Evolutionary conservation across 257 asterid genomes (phyloP).

Genomic region (Coffea eugenioides): DNA sequence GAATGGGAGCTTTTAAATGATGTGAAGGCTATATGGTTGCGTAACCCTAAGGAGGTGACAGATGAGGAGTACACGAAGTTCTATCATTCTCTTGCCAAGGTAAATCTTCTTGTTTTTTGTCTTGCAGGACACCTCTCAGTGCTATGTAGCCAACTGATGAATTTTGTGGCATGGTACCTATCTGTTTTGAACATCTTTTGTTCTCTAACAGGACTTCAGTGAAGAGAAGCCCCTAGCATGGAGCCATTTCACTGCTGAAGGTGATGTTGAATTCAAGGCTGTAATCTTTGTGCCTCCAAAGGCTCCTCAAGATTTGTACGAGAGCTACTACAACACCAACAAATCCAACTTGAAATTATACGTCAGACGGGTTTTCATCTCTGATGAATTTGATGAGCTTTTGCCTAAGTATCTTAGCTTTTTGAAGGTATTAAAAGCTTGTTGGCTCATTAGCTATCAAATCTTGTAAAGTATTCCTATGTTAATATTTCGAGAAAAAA

Average conservation of each 20-base stretch:
- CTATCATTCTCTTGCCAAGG: constrained; percentile 89
- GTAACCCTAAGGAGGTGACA: constrained; percentile 88
- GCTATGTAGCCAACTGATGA: background rate
- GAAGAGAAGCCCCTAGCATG: constrained; percentile 84
- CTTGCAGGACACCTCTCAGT: background rate
- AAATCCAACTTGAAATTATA: constrained; percentile 79
- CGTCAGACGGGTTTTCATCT: constrained; percentile 85
- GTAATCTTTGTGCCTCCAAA: constrained; percentile 84
- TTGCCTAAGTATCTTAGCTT: constrained; percentile 91
- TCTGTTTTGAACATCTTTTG: constrained; percentile 6
- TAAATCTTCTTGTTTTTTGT: constrained; percentile 11
- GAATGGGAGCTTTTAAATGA: constrained; percentile 97
- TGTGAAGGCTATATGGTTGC: constrained; percentile 87
- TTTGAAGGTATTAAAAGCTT: constrained; percentile 54
- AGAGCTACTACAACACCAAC: constrained; percentile 80
- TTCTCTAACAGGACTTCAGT: constrained; percentile 58
- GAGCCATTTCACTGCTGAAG: constrained; percentile 96
- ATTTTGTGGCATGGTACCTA: background rate
- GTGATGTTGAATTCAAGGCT: constrained; percentile 95
- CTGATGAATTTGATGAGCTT: constrained; percentile 92
- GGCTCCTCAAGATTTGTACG: constrained; percentile 92
- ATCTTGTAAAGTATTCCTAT: background rate
- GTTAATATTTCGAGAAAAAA: background rate
- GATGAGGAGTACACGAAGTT: constrained; percentile 83
- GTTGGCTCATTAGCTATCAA: background rate